Evolutionary conservation across 352 stramenopile species (phyloP), one percentile per base, ranked within the genome.

Genomic region (Phytophthora pini): DNA sequence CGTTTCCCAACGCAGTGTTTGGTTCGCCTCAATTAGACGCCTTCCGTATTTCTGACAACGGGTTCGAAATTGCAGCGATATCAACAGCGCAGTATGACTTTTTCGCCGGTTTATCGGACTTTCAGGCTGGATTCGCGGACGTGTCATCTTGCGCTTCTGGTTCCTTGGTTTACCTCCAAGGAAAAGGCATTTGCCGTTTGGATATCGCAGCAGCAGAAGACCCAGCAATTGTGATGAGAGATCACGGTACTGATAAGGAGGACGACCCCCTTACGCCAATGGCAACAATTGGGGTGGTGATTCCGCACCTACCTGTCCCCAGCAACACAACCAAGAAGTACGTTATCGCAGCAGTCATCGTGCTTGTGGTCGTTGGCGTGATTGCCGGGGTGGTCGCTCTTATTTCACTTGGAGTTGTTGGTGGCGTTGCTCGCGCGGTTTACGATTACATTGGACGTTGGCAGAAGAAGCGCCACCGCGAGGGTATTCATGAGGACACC

Each of bases 401-500:
- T 1, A 54, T 79, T 6, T 75, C 61, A 11, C 61, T 83, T 38
- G 74, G 74, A 26, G 50, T 83, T 52, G 77, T 77, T 43, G 67
- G 69, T 10, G 69, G 72, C 8, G 62, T 77, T 6, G 77, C 68
- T 0, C 70, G 70, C n/a, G 70, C 57, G 24, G 65, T 87, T 4
- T 90, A 86, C 47, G 67, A 76, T 3, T 76, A 76, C 32, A 68
- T 86, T 27, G 50, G 50, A 41, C 77, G 70, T 1, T 74, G 74
- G 43, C 70, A 68, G 22, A 72, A 69, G 8, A 72, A 70, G 26
- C 68, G 70, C 0, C 51, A 84, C 20, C 79, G 77, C 31, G 79
- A 82, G 29, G 81, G 70, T 27, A 69, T 90, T n/a, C 82, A 90
- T 49, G 82, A 90, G 46, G 74, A 84, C n/a, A 90, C 82, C 17